Conservation (phyloP, 805 yeast species). For the Kazachstania martiniae region DNA sequence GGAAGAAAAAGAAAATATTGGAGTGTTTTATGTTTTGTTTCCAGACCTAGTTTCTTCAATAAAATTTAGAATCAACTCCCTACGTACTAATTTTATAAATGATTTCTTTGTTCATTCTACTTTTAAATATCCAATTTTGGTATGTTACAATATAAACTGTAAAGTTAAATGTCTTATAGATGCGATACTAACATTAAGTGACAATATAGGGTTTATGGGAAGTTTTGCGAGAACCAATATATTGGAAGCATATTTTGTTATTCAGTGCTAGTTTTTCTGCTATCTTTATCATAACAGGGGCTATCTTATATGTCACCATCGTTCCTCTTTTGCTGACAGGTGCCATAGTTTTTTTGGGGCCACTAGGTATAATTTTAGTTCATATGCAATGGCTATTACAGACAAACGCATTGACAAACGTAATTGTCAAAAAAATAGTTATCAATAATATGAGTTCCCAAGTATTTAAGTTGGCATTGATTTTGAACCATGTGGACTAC, state of each 20-base stretch:
- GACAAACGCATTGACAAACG: constrained; percentile 18
- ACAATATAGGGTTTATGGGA: constrained; percentile 20
- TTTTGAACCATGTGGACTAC: neutral
- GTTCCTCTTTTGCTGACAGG: constrained; percentile 15
- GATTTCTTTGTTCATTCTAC: too few species aligned
- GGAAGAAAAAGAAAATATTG: too few species aligned
- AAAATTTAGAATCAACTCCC: too few species aligned
- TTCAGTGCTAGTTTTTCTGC: constrained; percentile 15
- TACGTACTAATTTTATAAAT: too few species aligned
- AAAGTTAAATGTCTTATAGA: too few species aligned
- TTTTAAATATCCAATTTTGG: too few species aligned
- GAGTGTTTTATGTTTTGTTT: too few species aligned
- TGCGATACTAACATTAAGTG: neutral
- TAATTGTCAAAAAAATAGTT: constrained; percentile 16
- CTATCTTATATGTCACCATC: constrained; percentile 15
- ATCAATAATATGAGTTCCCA: constrained; percentile 14
- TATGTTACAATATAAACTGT: too few species aligned
- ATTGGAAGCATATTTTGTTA: constrained; percentile 22
- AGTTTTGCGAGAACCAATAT: constrained; percentile 12
- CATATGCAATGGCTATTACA: constrained; percentile 24
- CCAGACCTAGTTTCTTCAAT: too few species aligned
- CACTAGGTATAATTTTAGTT: constrained; percentile 22
- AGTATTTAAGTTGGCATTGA: constrained; percentile 3
- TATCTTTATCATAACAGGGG: constrained; percentile 15
- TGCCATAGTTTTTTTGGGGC: constrained; percentile 18